phyloP scores from a whole-genome alignment of 2,329 filamentous ascomycete genomes.

The Ampelomyces quisqualis region DNA sequence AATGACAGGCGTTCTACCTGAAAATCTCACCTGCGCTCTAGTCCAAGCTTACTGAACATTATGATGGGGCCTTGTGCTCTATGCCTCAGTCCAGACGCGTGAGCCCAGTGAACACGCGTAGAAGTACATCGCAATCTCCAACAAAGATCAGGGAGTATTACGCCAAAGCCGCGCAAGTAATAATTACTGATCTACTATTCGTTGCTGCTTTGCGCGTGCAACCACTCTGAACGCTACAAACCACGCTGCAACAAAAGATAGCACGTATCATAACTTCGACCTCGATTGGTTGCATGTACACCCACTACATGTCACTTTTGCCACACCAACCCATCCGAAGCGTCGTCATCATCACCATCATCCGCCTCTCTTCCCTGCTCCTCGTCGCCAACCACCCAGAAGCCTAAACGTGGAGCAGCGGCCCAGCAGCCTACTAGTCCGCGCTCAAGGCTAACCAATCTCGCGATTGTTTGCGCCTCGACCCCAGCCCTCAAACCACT shows the following conservation, averaged over 20 bases:
- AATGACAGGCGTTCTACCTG: conserved; percentile 8
- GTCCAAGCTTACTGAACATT: conserved; percentile 21
- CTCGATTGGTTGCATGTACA: conserved; percentile 27
- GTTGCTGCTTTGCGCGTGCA: conserved; percentile 19
- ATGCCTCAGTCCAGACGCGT: conserved; percentile 10
- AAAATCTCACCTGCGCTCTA: conserved; percentile 20
- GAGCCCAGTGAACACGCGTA: neutral
- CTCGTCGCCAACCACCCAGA: conserved; percentile 12
- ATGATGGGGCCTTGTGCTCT: conserved; percentile 13
- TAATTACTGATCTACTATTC: conserved; percentile 21
- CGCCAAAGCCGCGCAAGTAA: conserved; percentile 18
- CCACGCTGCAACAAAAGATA: conserved; percentile 18
- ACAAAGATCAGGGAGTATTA: conserved; percentile 20
- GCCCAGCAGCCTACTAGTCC: conserved; percentile 24
- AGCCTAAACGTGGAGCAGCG: conserved; percentile 23
- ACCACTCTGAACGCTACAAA: conserved; percentile 21
- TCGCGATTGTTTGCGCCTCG: conserved; percentile 34
- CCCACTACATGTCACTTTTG: conserved; percentile 3
- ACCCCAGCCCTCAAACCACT: conserved; percentile 26
- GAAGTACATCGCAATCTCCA: no score
- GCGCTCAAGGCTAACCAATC: conserved; percentile 29
- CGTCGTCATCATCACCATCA: conserved; percentile 17
- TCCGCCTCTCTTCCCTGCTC: conserved; percentile 21
- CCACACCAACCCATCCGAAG: no score
- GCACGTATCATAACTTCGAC: conserved; percentile 20